A percentile compares a stretch with the other conserved stretches of the same genome.
These are phyloP conservation scores for Carnegiea gigantea DNA, from an alignment of 179 eudicot species.

Conservation along the genomic window DNA sequence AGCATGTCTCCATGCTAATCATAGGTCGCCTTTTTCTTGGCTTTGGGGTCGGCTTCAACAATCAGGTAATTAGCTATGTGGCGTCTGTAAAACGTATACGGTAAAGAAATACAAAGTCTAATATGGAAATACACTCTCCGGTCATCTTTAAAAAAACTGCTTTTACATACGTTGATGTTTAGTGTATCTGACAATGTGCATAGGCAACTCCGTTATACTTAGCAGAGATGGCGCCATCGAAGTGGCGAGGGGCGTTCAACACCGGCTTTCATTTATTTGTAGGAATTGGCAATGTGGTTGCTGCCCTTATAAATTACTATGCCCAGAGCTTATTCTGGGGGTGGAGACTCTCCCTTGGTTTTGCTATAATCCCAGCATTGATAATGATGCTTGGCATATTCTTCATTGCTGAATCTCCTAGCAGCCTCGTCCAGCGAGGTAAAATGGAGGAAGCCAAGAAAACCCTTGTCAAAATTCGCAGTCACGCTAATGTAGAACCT, in stretches of 20 bases:
- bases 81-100: too few relatives aligned
- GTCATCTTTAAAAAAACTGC: too few relatives aligned
- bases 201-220: conserved; percentile 28
- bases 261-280: conserved; percentile 31
- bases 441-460: conserved; percentile 18
- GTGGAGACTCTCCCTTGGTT: conserved; percentile 29
- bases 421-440: conserved; percentile 27
- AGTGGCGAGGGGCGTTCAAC: conserved; percentile 31
- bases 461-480: conserved; percentile 12
- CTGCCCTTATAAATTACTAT: conserved; percentile 11
- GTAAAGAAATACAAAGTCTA: too few relatives aligned
- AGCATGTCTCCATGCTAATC: not conserved
- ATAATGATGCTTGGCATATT: conserved; percentile 20
- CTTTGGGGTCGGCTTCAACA: conserved; percentile 3
- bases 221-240: conserved; percentile 31
- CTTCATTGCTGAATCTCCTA: conserved; percentile 30
- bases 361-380: conserved; percentile 23
- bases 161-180: not conserved
- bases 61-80: not conserved
- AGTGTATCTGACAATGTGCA: not conserved
- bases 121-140: too few relatives aligned
- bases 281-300: conserved; percentile 18
- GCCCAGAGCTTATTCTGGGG: conserved; percentile 8
- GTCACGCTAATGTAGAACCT: conserved; percentile 27
- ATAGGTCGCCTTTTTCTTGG: conserved; percentile 2